Evolutionary conservation across 2,329 filamentous ascomycete genomes (phyloP), one percentile per base, ranked within the genome.

Genomic region (Fusarium sp.): DNA sequence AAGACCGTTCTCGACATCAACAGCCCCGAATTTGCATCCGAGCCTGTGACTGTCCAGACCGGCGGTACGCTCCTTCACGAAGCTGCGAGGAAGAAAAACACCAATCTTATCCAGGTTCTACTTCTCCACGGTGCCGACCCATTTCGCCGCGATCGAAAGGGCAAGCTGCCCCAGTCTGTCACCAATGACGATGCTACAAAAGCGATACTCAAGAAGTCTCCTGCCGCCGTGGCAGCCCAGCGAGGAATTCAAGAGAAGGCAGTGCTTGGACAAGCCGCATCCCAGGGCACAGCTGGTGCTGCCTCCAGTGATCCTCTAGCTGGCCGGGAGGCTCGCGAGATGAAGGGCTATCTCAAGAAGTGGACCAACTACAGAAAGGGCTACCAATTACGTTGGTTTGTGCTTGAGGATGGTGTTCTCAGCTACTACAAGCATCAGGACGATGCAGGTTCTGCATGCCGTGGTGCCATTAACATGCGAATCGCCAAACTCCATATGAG

Each of bases 381-480:
- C 10, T 99, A 97, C 82, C 97, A 99, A 81, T 80, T 99, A 67
- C 87, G 96, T 62, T 99, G 95, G 94, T 99, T 99, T 76, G 96
- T 98, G 15, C 87, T 99, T 10, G 96, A 99, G 77, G 96, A 99
- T 76, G 96, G 96, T 14, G 95, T 99, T 14, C 80, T 99, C 70
- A 98, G 96, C 79, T 99, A 99, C 82, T 99, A 98, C 83, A 99
- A 99, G 81, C 93, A 98, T 78, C 96, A 99, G 81, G 96, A 99
- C 76, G 96, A 99, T 77, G 93, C 94, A 32, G 96, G 94, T 24
- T 97, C 94, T 52, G 96, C 96, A 56, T 99, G 96, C 78, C 93
- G 96, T 65, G 96, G 96, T 61, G 96, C 96, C 52, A 99, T 99
- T 81, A 98, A 98, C 78, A 99, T 99, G 94, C 92, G 91, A 64